These are phyloP conservation scores for Pythium coloratum DNA, from an alignment of 352 stramenopile genomes.

Conservation along the genomic window DNA sequence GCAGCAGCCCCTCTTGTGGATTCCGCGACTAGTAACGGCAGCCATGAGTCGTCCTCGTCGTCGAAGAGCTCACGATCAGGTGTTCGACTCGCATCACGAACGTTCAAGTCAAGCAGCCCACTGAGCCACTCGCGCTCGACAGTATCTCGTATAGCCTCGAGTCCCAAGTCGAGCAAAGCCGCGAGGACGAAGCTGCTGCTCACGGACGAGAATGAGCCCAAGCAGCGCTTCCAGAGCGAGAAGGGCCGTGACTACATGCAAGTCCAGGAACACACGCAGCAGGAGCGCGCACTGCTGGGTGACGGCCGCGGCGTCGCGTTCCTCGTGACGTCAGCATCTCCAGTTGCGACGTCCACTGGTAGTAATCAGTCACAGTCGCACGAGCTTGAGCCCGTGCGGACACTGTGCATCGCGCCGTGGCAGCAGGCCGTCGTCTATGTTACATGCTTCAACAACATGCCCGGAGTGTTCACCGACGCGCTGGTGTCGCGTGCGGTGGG, in stretches of 20 bases:
- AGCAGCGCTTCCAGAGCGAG: conserved; percentile 57
- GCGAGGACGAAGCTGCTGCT: conserved; percentile 30
- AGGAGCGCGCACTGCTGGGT: conserved; percentile 52
- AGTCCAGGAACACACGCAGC: conserved; percentile 36
- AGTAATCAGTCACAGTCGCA: neutral
- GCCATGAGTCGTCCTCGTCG: neutral
- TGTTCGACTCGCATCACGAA: neutral
- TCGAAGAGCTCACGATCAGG: neutral
- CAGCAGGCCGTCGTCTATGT: conserved; percentile 50
- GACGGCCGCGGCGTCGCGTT: conserved; percentile 60
- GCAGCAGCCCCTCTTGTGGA: conserved; percentile 14
- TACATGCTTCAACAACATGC: conserved; percentile 81
- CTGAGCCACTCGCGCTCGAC: neutral
- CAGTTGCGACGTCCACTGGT: neutral
- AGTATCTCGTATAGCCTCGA: neutral
- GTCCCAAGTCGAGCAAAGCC: conserved; percentile 3
- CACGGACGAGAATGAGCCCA: conserved; percentile 43
- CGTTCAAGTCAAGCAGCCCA: neutral
- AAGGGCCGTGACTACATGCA: conserved; percentile 45
- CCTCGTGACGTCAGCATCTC: conserved; percentile 29
- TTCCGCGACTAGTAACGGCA: conserved; percentile 6
- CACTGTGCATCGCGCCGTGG: conserved; percentile 55
- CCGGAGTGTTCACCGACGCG: conserved; percentile 62
- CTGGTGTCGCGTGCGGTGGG: conserved; percentile 55
- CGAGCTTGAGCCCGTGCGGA: neutral